These are phyloP conservation scores for Diaporthe humulicola DNA, from an alignment of 2,329 filamentous ascomycete genomes.

Conservation along the genomic window DNA sequence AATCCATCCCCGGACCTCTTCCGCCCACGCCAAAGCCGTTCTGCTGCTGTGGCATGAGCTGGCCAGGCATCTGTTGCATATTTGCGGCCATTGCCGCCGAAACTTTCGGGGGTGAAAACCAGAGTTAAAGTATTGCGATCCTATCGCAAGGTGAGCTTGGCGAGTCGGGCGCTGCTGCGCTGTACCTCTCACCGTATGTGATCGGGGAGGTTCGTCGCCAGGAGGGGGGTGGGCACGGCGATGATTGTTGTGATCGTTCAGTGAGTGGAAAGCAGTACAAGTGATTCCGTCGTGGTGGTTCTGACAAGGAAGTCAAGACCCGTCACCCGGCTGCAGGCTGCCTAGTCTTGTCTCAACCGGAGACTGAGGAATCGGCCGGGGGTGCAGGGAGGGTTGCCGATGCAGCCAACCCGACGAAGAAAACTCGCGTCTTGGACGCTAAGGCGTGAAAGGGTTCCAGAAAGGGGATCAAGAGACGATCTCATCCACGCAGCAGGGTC, in stretches of 20 bases:
- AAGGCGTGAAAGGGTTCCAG: constrained; percentile 3
- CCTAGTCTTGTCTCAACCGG: constrained; percentile 45
- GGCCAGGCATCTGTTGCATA: constrained; percentile 68
- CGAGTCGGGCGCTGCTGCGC: constrained; percentile 37
- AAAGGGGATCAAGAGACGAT: not conserved
- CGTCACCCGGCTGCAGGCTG: constrained; percentile 48
- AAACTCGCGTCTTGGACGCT: constrained; percentile 26
- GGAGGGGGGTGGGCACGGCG: not conserved
- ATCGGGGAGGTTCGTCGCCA: constrained; percentile 39
- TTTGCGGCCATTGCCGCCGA: constrained; percentile 71
- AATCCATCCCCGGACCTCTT: constrained; percentile 28
- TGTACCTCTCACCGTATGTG: constrained; percentile 34
- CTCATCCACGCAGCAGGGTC: not conserved
- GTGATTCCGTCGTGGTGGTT: constrained; percentile 28
- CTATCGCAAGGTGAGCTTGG: constrained; percentile 24
- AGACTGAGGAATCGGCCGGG: constrained; percentile 32
- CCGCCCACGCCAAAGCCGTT: constrained; percentile 40
- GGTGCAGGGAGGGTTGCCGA: constrained; percentile 25
- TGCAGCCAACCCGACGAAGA: constrained; percentile 22
- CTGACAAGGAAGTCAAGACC: constrained; percentile 42
- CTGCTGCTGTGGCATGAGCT: constrained; percentile 59
- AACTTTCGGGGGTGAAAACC: constrained; percentile 31
- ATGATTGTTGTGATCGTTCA: constrained; percentile 25
- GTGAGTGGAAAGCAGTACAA: constrained; percentile 22
- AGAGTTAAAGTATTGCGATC: constrained; percentile 30